These are phyloP conservation scores for Mycena galopus DNA, from an alignment of 768 basidiomycete species.

Conservation along the genomic window DNA sequence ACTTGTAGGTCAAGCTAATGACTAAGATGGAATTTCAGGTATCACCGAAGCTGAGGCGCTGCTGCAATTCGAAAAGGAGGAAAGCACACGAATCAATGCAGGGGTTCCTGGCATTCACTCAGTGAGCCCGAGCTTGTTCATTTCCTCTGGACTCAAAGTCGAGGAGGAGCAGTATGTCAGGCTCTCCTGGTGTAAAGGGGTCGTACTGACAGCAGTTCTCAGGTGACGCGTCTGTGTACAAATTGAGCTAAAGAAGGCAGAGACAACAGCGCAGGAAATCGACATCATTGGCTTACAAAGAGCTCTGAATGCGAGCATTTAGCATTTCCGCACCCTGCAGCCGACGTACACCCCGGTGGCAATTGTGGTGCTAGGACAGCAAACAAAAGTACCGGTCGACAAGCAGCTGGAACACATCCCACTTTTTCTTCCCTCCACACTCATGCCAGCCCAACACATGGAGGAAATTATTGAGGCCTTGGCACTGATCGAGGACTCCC, in stretches of 20 bases:
- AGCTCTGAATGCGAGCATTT: not conserved
- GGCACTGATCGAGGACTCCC: constrained; percentile 33
- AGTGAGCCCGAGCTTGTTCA: constrained; percentile 11
- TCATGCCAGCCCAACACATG: constrained; percentile 3
- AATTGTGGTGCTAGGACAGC: not conserved
- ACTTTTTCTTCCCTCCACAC: constrained; percentile 34
- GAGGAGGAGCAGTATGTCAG: constrained; percentile 21
- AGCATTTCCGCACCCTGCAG: constrained; percentile 14
- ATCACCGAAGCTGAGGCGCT: not conserved
- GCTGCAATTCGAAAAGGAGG: constrained; percentile 13
- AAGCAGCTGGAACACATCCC: constrained; percentile 25
- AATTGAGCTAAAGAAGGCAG: not conserved
- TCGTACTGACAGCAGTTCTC: not conserved
- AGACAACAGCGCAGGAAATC: not conserved
- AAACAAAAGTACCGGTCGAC: not conserved
- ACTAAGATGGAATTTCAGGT: not conserved
- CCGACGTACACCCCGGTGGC: constrained; percentile 9
- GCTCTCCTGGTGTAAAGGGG: not conserved
- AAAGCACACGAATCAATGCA: not conserved
- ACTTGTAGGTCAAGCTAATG: too few species aligned
- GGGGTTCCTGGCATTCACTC: not conserved
- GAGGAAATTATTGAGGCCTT: constrained; percentile 25
- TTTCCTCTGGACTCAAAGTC: not conserved
- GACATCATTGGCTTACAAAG: not conserved
- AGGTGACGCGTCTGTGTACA: not conserved